Base-by-base conservation (phyloP, 2,329 filamentous ascomycete genomes). In the Phaeosphaeria sp. region DNA sequence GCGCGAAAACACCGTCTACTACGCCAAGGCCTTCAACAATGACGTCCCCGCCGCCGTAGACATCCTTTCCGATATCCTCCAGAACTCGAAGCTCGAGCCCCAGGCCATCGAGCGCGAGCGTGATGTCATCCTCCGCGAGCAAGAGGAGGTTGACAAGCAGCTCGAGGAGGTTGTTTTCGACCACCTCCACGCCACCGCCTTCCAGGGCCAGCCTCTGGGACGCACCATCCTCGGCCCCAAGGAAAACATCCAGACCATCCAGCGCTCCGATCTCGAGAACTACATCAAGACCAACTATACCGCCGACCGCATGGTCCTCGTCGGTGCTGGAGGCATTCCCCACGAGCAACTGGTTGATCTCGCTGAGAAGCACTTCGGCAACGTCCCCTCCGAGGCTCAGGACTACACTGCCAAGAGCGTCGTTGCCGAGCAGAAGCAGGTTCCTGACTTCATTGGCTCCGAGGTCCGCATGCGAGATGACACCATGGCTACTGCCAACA, bases 261-360 rank as follows among this genome's bases (percentile, higher is more conserved):
- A 90, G 81, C 90, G 93, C 74, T 88, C 92, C 73, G 94, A 99
- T 81, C 87, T 99, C 70, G 84, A 85, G 80, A 91, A 91, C 84
- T 99, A 99, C 85, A 98, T 99, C 87, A 97, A 96, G 87, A 95
- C 88, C 83, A 99, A 99, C 88, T 99, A 99, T 87, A 97, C 93
- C 58, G 94, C 95, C 67, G 95, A 99, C 84, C 93, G 96, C 80
- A 99, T 99, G 94, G 94, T 99, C 66, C 90, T 99, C 48, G 95
- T 97, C 70, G 93, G 93, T 78, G 90, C 95, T 67, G 95, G 95
- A 80, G 95, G 95, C 72, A 85, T 99, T 66, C 92, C 94, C 67
- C 95, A 99, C 82, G 87, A 93, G 78, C 86, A 97, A 83, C 89
- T 99, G 61, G 95, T 99, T 73, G 90, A 94, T 77, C 89, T 99